Evolutionary conservation across 345 rosid species (phyloP).

Genomic region (Geranium rotundifolium): DNA sequence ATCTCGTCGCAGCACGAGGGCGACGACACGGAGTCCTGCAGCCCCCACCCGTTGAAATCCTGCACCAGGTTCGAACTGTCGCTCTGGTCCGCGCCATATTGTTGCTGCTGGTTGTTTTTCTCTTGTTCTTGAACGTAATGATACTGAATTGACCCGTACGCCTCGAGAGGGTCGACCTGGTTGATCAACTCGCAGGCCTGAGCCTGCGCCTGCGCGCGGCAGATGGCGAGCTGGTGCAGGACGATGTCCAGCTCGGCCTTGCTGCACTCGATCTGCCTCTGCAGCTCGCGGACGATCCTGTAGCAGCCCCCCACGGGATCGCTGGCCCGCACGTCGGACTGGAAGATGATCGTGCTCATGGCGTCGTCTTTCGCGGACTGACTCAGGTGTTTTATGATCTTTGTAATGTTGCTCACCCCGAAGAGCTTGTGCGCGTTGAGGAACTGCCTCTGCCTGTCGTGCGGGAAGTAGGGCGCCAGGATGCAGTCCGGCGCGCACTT

Average conservation of each 20-base stretch:
- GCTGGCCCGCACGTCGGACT: constrained; percentile 73
- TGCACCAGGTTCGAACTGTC: constrained; percentile 2
- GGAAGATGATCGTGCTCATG: constrained; percentile 74
- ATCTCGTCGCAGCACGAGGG: neutral
- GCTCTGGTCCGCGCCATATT: neutral
- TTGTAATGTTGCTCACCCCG: constrained; percentile 82
- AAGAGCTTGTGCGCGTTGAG: constrained; percentile 88
- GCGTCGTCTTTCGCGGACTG: constrained; percentile 69
- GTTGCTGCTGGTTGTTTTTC: neutral
- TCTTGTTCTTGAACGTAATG: neutral
- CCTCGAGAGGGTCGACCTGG: neutral
- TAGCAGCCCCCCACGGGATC: constrained; percentile 86
- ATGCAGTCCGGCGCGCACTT: constrained; percentile 90
- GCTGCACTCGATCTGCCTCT: constrained; percentile 52
- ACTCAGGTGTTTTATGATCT: constrained; percentile 56
- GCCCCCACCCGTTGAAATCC: constrained; percentile 14
- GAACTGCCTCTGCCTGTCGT: constrained; percentile 70
- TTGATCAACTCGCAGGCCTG: neutral
- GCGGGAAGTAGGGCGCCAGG: constrained; percentile 95
- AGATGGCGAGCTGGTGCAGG: constrained; percentile 58
- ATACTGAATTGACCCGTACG: neutral
- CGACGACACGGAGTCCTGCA: constrained; percentile 11
- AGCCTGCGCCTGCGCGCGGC: constrained; percentile 20
- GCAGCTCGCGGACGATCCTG: constrained; percentile 52
- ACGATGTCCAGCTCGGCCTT: constrained; percentile 68